These are phyloP conservation scores for Fraxinus excelsior DNA, from an alignment of 257 asterid species.

Conservation along the genomic window DNA sequence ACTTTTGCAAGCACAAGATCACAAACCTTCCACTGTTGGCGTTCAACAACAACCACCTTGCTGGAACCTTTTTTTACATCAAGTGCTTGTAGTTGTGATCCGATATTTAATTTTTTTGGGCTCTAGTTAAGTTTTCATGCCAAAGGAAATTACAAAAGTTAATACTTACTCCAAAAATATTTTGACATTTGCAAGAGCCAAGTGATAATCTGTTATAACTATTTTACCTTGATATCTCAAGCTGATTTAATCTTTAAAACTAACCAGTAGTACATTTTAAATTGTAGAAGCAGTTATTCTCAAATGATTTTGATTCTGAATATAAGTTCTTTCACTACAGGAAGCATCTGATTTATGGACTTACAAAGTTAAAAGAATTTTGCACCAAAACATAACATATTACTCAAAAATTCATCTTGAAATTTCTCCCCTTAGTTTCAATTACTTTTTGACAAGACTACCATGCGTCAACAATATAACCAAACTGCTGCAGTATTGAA, in stretches of 20 bases:
- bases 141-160: too few relatives aligned
- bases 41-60: too few relatives aligned
- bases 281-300: not conserved
- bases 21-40: too few relatives aligned
- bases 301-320: too few relatives aligned
- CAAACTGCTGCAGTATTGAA: not conserved
- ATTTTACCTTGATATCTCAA: slow-evolving; percentile 8
- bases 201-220: slow-evolving; percentile 19
- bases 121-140: too few relatives aligned
- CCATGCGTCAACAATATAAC: not conserved
- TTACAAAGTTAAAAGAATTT: not conserved
- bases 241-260: slow-evolving; percentile 13
- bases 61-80: too few relatives aligned
- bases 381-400: not conserved
- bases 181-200: not conserved
- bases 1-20: too few relatives aligned
- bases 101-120: too few relatives aligned
- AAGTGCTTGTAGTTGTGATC: too few relatives aligned
- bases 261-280: not conserved
- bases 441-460: not conserved
- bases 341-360: not conserved
- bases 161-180: not conserved
- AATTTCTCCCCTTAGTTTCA: not conserved
- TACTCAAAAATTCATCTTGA: not conserved
- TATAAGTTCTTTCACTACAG: not conserved